Evolutionary conservation across 306 rosid genomes (phyloP).

Genomic region (Phaseolus lunatus): DNA sequence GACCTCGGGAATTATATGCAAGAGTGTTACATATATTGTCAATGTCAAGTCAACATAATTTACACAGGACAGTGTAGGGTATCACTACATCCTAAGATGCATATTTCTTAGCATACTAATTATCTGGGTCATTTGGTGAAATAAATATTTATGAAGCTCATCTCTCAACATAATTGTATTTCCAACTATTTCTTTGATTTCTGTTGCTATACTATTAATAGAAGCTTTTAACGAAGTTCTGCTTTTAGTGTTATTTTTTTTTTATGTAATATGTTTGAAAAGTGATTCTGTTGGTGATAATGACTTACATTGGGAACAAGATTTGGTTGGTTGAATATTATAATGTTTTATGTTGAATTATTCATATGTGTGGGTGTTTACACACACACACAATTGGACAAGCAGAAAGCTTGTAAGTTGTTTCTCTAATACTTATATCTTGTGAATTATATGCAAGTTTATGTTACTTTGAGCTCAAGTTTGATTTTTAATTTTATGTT

Average conservation of each 20-base stretch:
- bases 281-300: neutral
- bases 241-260: neutral
- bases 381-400: neutral
- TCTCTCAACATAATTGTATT: neutral
- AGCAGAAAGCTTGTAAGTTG: neutral
- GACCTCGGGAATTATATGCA: too few species aligned
- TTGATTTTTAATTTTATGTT: neutral
- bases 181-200: neutral
- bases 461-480: neutral
- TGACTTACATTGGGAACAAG: neutral
- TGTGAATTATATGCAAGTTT: neutral
- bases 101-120: neutral
- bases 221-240: neutral
- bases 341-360: neutral
- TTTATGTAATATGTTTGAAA: neutral
- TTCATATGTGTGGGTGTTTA: neutral
- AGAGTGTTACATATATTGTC: too few species aligned
- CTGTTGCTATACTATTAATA: slow-evolving; percentile 17
- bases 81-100: neutral
- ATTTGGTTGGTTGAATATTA: slow-evolving; percentile 19
- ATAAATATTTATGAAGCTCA: neutral
- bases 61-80: too few species aligned
- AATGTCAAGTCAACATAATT: too few species aligned
- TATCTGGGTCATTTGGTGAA: neutral
- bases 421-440: neutral